Evolutionary conservation across 1,139 yeast species (phyloP), one percentile per base, ranked within the genome.

Genomic region (Eremothecium gossypii): DNA sequence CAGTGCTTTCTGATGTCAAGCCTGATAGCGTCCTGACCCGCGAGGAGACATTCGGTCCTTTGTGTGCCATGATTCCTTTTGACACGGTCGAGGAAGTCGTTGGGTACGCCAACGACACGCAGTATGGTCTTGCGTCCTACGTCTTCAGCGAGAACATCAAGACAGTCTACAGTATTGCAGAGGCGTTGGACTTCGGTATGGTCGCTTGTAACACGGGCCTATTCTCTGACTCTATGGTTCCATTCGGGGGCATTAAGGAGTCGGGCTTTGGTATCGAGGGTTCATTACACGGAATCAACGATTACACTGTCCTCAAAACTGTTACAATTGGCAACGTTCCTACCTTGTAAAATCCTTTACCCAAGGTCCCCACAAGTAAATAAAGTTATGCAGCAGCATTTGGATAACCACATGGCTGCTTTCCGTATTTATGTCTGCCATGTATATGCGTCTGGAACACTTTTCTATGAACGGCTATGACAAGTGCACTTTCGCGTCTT

Each of bases 1-100:
- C 93, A 1, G 77, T 87, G 8, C 60, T 87, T 45, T 69, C 76
- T 9, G 73, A 78, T 48, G 87, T 83, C 31, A 75, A 84, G 40
- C 64, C 69, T 7, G 73, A 73, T 33, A 83, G 86, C 73, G 58
- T 64, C 44, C 82, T 86, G 23, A 69, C 77, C 45, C 57, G 66
- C 28, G 93, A 85, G 53, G 96, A 87, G 65, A 85, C 94, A 1
- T 87, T 87, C 61, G 96, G 96, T 9, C 96, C 96, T 4, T 69
- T 87, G 37, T 93, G 91, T 42, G 91, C 93, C 1, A 64, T 87
- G 33, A 73, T 83, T 49, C 73, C 75, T 48, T 81, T 86, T 61
- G 67, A 69, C 11, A 64, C 76, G 26, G 79, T 77, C 40, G 83
- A 81, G 44, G 85, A 85, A 56, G 96, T 79, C 9, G 62, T 87